Base-by-base conservation (phyloP, 768 basidiomycete species). In the Trametes cingulata region DNA sequence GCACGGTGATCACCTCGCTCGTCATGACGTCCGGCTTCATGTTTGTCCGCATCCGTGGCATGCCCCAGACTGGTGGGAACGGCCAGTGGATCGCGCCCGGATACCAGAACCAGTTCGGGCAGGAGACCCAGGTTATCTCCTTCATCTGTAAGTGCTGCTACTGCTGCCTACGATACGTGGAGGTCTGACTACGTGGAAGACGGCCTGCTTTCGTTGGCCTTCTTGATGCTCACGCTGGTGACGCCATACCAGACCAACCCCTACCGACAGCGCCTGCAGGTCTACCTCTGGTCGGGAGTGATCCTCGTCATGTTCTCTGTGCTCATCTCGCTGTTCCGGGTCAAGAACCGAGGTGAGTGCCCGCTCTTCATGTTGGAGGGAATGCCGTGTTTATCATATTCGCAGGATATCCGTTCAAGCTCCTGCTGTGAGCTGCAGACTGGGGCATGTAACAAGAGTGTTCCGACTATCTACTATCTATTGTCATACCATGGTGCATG, bases 1-100 rank as follows among this genome's bases (percentile, higher is more conserved):
- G 79, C 40, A 82, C 86, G 27, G 56, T 87, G 40, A 71, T 84
- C 25, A 82, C 85, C 9, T 87, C 92, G 19, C 74, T 89, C 29
- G 75, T 93, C 67, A 96, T 98, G 88, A 95, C 87, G 20, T 86
- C 89, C 9, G 97, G 97, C 8, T 90, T 86, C 78, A 99, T 99
- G 97, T 99, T 96, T 76, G 91, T 90, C 59, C 90, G 88, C 64
- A 99, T 99, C 67, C 87, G 96, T 62, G 81, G 81, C 33, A 81
- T 81, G 47, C 95, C 93, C 2, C 93, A 84, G 70, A 77, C 76
- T 22, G 85, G 84, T 27, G 76, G 77, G 0, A 80, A 83, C 56
- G 86, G 87, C 22, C 77, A 82, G 49, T 95, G 93, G 90, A 88
- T 99, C 67, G 91, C 94, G 9, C 80, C 76, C 10, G 96, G 96